These are phyloP conservation scores for Didymosphaeria variabile DNA, from an alignment of 2,329 filamentous ascomycete species.

Conservation along the genomic window DNA sequence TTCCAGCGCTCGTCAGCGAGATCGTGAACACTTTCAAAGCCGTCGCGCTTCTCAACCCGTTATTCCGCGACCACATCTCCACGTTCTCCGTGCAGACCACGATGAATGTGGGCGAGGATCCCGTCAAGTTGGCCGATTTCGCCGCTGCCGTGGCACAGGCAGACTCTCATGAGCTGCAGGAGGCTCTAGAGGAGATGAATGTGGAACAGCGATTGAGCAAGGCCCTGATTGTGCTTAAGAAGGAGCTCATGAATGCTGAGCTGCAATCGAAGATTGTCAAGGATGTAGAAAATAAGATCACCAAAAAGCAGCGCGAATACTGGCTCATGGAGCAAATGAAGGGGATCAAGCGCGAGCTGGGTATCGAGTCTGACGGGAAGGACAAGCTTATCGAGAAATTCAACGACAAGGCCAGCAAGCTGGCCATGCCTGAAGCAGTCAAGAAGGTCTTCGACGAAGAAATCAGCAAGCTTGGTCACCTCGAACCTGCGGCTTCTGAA, in stretches of 20 bases:
- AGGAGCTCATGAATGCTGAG: conserved; percentile 97
- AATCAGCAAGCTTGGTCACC: conserved; percentile 92
- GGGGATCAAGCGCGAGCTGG: conserved; percentile 92
- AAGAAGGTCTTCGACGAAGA: conserved; percentile 99
- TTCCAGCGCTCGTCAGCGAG: conserved; percentile 92
- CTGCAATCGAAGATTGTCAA: conserved; percentile 97
- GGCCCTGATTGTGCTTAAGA: conserved; percentile 90
- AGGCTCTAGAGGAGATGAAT: conserved; percentile 86
- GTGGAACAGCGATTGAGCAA: conserved; percentile 93
- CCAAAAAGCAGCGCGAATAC: conserved; percentile 96
- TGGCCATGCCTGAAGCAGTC: conserved; percentile 96
- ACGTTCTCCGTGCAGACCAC: conserved; percentile 84
- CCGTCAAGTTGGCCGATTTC: conserved; percentile 94
- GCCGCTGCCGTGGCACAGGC: conserved; percentile 91
- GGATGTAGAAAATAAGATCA: conserved; percentile 96
- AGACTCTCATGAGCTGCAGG: conserved; percentile 89
- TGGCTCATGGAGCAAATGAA: conserved; percentile 99
- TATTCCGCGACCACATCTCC: conserved; percentile 97
- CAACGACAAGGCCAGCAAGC: conserved; percentile 90
- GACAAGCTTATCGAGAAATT: conserved; percentile 98
- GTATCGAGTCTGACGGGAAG: conserved; percentile 96
- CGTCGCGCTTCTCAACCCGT: conserved; percentile 88
- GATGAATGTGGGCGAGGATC: conserved; percentile 93
- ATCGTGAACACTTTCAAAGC: conserved; percentile 99
- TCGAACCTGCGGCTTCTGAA: conserved; percentile 95